Evolutionary conservation across 2,329 filamentous ascomycete species (phyloP), one percentile per base, ranked within the genome.

Genomic region (Colletotrichum limetticola): DNA sequence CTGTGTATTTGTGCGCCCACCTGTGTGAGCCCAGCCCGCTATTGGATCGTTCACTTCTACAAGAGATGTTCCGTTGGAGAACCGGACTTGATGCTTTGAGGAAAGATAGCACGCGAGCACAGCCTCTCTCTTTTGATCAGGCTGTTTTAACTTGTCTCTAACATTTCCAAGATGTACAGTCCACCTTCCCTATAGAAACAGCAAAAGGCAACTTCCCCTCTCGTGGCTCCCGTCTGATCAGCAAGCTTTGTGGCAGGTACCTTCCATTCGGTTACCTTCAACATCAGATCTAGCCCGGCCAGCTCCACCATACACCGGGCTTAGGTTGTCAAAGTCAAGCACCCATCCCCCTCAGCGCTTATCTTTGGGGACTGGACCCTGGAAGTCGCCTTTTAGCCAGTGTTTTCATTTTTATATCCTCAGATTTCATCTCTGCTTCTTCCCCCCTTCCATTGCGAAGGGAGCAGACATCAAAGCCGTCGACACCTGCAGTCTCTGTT

Each of bases 311-410:
- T 73, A 53, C 60, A 70, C 66, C 24, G 66, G 66, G 49, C 70
- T 73, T 42, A 42, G 37, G 37, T 42, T 60, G 67, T 59, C 69
- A 59, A 62, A 68, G 65, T 72, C 65, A 35, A 72, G 66, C 66
- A 61, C 71, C 56, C 37, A 19, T 42, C 37, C 37, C 66, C 71
- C 67, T 66, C 71, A 71, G 71, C 55, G 70, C 71, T 73, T 72
- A 72, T 72, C 71, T 72, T 12, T 65, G 49, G 67, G 60, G n/a
- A 65, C 52, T 66, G 61, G 66, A 71, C 67, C 66, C 71, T 71
- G 60, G 32, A 49, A n/a, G 19, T 49, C 19, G 42, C 42, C 42
- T 57, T 71, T 66, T 72, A 61, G 55, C 61, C 35, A 71, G 60
- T 42, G n/a, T 61, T 69, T 30, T 49, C 35, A 52, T 57, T 68